phyloP scores from a whole-genome alignment of 345 rosid genomes.

The Geranium rotundifolium region DNA sequence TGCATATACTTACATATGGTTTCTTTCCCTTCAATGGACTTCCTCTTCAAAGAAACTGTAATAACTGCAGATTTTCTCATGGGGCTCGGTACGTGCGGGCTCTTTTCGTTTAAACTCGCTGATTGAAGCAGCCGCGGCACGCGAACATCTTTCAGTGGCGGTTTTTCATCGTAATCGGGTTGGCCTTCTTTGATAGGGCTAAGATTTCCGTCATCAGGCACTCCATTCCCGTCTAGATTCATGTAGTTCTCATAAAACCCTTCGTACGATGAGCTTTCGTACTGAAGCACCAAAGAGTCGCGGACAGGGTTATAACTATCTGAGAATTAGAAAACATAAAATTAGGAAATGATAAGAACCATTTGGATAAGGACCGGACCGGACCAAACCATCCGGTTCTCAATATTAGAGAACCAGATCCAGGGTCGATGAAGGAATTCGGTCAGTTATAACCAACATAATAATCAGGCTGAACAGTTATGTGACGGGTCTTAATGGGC shows the following conservation, averaged over 20 bases:
- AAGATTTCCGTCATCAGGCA: not conserved
- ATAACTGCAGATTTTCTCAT: conserved; percentile 42
- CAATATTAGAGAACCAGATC: no score
- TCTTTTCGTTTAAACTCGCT: conserved; percentile 1
- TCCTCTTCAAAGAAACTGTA: conserved; percentile 50
- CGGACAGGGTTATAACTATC: no score
- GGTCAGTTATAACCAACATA: no score
- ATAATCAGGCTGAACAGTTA: no score
- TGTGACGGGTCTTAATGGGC: no score
- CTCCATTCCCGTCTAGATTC: conserved; percentile 38
- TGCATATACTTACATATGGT: conserved; percentile 36
- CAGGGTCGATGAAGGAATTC: no score
- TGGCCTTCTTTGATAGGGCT: not conserved
- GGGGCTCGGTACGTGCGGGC: conserved; percentile 2
- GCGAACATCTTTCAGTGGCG: conserved; percentile 5
- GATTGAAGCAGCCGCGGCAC: conserved; percentile 1
- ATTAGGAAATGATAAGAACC: no score
- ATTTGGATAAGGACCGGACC: no score
- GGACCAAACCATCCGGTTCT: no score
- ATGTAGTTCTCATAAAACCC: conserved; percentile 48
- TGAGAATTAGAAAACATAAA: no score
- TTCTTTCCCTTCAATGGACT: conserved; percentile 51
- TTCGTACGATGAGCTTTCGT: conserved; percentile 42
- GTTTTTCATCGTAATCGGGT: conserved; percentile 25
- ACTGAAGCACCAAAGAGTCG: conserved; percentile 34